Conservation (phyloP, 306 rosid species). For the Boehmeria nivea region DNA sequence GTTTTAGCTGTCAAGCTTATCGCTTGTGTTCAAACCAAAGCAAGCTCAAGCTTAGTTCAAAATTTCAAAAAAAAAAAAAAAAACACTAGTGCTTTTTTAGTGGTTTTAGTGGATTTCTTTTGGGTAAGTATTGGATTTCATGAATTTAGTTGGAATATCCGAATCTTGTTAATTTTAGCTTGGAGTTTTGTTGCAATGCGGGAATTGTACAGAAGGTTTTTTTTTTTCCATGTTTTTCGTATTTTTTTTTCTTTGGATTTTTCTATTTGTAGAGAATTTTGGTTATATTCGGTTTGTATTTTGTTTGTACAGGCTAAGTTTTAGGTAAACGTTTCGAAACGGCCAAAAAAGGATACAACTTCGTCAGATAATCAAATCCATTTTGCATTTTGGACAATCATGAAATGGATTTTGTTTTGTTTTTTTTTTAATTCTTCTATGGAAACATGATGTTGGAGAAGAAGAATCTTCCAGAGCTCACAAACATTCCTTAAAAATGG, state of each 20-base stretch:
- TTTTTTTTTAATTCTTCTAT: no score
- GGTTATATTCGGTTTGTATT: slow-evolving; percentile 15
- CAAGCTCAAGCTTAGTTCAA: slow-evolving; percentile 4
- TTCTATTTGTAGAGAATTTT: slow-evolving; percentile 31
- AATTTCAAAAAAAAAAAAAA: background rate
- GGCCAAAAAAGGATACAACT: slow-evolving; percentile 16
- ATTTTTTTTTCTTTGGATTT: background rate
- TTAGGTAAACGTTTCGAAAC: slow-evolving; percentile 21
- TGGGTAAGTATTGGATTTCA: background rate
- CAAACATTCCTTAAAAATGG: slow-evolving; percentile 36
- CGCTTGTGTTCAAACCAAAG: slow-evolving; percentile 1
- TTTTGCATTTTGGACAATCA: slow-evolving; percentile 18
- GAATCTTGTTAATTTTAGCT: slow-evolving; percentile 11
- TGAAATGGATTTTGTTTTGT: no score
- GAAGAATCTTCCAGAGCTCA: slow-evolving; percentile 34
- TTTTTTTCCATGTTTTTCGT: background rate
- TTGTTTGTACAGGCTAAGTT: slow-evolving; percentile 27
- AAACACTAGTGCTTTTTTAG: no score
- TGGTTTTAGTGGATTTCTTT: background rate
- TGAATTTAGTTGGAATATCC: slow-evolving; percentile 7
- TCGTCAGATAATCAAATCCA: slow-evolving; percentile 31
- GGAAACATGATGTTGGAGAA: no score
- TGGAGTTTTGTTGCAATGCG: background rate
- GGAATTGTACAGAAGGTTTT: background rate
- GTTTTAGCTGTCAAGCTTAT: slow-evolving; percentile 11